These are phyloP conservation scores for Calocybe cyanea DNA, from an alignment of 768 basidiomycete species.

Conservation along the genomic window DNA sequence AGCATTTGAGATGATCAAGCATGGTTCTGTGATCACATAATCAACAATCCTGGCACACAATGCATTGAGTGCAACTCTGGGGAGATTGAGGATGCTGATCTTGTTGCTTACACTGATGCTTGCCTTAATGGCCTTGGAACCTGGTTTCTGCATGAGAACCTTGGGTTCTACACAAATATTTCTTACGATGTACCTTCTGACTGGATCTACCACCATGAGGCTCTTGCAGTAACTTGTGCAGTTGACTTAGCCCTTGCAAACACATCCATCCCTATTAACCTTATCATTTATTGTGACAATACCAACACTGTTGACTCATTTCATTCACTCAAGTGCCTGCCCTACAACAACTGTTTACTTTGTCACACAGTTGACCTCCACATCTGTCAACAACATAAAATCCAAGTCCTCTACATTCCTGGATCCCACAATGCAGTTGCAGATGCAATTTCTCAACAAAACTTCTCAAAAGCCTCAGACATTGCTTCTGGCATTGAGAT, in stretches of 20 bases:
- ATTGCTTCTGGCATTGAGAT: too few species aligned
- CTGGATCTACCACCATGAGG: conserved; percentile 25
- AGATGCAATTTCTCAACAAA: conserved; percentile 26
- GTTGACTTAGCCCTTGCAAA: neutral
- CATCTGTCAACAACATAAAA: conserved; percentile 1
- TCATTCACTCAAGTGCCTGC: conserved; percentile 17
- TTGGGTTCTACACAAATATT: conserved; percentile 13
- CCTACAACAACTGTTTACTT: conserved; percentile 24
- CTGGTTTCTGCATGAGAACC: conserved; percentile 11
- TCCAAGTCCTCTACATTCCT: conserved; percentile 23
- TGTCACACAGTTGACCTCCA: conserved; percentile 16
- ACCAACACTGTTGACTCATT: conserved; percentile 26
- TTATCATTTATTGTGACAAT: conserved; percentile 27
- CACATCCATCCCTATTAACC: neutral
- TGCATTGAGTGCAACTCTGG: conserved; percentile 18
- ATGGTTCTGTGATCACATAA: conserved; percentile 24
- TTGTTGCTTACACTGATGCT: conserved; percentile 19
- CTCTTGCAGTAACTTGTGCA: conserved; percentile 16
- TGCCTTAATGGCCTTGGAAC: conserved; percentile 17
- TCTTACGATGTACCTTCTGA: neutral
- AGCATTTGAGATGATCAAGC: conserved; percentile 21
- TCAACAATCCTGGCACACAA: conserved; percentile 14
- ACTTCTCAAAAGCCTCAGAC: conserved; percentile 1
- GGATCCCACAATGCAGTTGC: conserved; percentile 23
- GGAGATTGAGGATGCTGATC: conserved; percentile 12